A percentile compares a stretch with the other conserved stretches of the same genome.
Conservation (phyloP, 2,329 filamentous ascomycete genomes). For the Curvularia lunata region DNA sequence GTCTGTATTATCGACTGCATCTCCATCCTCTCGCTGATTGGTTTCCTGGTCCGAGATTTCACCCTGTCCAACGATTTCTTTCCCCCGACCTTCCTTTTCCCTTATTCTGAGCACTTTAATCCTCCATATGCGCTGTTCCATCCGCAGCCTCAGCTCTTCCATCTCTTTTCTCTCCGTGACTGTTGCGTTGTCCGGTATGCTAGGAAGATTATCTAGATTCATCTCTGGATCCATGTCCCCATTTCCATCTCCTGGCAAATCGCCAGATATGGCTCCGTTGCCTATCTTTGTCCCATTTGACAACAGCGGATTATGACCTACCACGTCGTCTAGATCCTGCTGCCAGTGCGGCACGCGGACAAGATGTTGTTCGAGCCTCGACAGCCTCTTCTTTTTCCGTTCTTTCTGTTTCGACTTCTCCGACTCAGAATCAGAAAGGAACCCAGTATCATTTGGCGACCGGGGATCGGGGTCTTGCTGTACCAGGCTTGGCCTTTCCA, state of each 20-base stretch:
- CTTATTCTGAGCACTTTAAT: constrained; percentile 10
- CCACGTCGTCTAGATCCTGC: background rate
- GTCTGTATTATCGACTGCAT: background rate
- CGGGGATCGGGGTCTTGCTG: constrained; percentile 9
- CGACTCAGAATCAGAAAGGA: constrained; percentile 12
- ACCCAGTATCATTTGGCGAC: constrained; percentile 10
- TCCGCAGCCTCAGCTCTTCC: constrained; percentile 10
- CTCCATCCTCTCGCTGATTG: background rate
- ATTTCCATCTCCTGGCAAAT: background rate
- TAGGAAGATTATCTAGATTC: background rate
- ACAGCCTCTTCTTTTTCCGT: constrained; percentile 7
- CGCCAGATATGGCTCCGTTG: background rate
- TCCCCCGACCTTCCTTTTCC: constrained; percentile 2
- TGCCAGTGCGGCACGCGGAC: constrained; percentile 14
- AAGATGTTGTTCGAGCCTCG: constrained; percentile 1
- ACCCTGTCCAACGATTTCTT: background rate
- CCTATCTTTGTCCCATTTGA: background rate
- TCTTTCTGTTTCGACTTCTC: background rate
- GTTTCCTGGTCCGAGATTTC: background rate
- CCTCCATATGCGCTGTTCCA: constrained; percentile 14
- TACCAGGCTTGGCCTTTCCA: background rate
- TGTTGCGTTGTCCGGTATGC: constrained; percentile 5
- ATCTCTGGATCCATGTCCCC: background rate
- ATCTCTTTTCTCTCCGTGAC: constrained; percentile 6
- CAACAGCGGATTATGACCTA: too few species aligned